These are phyloP conservation scores for Fusarium irregulare DNA, from an alignment of 2,329 filamentous ascomycete species.

Conservation along the genomic window DNA sequence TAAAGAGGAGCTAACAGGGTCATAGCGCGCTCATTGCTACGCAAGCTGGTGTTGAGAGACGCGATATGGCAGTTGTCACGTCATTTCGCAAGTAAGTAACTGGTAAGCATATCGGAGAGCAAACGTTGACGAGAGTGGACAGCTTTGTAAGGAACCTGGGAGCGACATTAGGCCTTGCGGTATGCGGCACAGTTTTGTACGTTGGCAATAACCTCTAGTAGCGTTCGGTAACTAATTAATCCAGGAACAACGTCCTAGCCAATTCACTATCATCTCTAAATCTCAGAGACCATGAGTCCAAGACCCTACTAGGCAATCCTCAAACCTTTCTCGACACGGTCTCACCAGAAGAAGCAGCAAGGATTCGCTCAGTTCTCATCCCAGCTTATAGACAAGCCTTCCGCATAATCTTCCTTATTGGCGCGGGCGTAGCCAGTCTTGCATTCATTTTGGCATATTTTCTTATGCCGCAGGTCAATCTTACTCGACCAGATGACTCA, in stretches of 20 bases:
- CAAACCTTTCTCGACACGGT: conserved; percentile 49
- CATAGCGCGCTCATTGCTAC: conserved; percentile 61
- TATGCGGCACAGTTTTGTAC: conserved; percentile 55
- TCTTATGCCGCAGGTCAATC: conserved; percentile 55
- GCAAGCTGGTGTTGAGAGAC: conserved; percentile 65
- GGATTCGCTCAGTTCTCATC: conserved; percentile 48
- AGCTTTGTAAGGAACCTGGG: conserved; percentile 57
- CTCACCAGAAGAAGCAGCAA: conserved; percentile 45
- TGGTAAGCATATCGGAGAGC: rapidly evolving
- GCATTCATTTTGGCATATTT: conserved; percentile 54
- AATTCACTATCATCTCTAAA: conserved; percentile 45
- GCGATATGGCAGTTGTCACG: conserved; percentile 58
- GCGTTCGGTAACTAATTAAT: neutral
- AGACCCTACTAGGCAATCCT: conserved; percentile 50
- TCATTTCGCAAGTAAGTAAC: conserved; percentile 56
- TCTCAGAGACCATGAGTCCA: conserved; percentile 37
- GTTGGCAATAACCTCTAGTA: neutral
- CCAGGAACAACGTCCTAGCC: conserved; percentile 54
- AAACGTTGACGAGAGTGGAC: neutral
- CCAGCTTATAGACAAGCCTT: conserved; percentile 54
- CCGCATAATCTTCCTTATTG: conserved; percentile 54
- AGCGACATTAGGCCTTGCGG: conserved; percentile 53
- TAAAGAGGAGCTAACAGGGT: neutral
- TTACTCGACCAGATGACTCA: conserved; percentile 52
- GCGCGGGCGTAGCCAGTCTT: conserved; percentile 50